Base-by-base conservation (phyloP, 139 green algal genomes). In the Medakamo hakoo region DNA sequence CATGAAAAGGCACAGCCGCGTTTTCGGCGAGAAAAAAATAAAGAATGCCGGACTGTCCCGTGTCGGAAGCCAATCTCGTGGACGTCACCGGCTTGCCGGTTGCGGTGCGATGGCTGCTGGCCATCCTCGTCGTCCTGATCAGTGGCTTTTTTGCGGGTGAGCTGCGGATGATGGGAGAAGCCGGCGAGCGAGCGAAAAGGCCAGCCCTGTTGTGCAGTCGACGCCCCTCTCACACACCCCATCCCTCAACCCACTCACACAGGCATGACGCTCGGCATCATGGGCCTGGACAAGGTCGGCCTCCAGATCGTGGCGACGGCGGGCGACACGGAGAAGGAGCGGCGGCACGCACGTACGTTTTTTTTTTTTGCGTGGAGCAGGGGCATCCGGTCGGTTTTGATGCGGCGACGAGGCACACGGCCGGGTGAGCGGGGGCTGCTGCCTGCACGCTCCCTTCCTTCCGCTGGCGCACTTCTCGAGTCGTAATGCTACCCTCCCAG, bases 191-290 rank as follows among this genome's bases (percentile, higher is more conserved):
- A 16, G 40, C n/a, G n/a, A n/a, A n/a, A n/a, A n/a, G n/a, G n/a
- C n/a, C n/a, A n/a, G n/a, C n/a, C n/a, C n/a, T n/a, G n/a, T n/a
- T n/a, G n/a, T n/a, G n/a, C n/a, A n/a, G n/a, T n/a, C n/a, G n/a
- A n/a, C n/a, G n/a, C n/a, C n/a, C n/a, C n/a, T n/a, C n/a, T n/a
- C n/a, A n/a, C n/a, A n/a, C n/a, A n/a, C n/a, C 40, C 40, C 40
- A 9, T 52, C 40, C 40, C 40, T 52, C 40, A 52, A 9, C 40
- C 9, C 40, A 52, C 40, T 21, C 40, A 52, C 40, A 52, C 40
- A 19, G 75, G 75, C 29, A 59, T 78, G 19, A 78, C 68, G 21
- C 69, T 81, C 27, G 75, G 75, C 18, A 57, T 82, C 24, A 69
- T 82, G 65, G 59, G 24, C 19, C 59, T 74, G 9, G 64, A 71